Conservation (phyloP, 768 basidiomycete species). For the Infundibulicybe gibba region DNA sequence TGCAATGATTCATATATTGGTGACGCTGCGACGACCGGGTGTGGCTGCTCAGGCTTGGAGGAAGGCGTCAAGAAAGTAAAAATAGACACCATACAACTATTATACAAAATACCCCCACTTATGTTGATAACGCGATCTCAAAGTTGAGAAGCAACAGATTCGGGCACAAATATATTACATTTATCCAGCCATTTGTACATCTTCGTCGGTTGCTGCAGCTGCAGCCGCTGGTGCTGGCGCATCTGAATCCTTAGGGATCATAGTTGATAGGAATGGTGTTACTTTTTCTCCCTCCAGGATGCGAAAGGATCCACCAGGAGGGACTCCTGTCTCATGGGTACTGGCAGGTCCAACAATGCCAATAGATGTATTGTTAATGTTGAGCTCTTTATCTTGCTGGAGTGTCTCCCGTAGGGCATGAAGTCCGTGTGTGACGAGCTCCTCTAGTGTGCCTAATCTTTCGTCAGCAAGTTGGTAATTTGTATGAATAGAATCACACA, state of each 20-base stretch:
- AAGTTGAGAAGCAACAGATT: not conserved
- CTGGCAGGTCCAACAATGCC: constrained; percentile 84
- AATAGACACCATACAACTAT: not conserved
- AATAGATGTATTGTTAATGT: constrained; percentile 89
- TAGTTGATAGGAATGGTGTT: constrained; percentile 68
- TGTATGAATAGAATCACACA: constrained; percentile 34
- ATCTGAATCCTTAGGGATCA: constrained; percentile 65
- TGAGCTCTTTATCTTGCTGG: constrained; percentile 97
- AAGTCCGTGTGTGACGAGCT: constrained; percentile 89
- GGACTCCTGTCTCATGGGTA: constrained; percentile 47
- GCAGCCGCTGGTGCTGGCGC: constrained; percentile 33
- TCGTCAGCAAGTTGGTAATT: not conserved
- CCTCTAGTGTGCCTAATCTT: constrained; percentile 70
- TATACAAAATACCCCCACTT: constrained; percentile 9
- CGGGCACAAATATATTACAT: constrained; percentile 7
- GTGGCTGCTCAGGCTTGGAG: constrained; percentile 62
- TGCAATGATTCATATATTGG: constrained; percentile 72
- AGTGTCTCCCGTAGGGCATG: constrained; percentile 95
- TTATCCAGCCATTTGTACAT: constrained; percentile 85
- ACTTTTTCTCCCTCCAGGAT: constrained; percentile 85
- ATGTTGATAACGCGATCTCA: not conserved
- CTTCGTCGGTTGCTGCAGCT: constrained; percentile 54
- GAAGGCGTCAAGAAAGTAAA: constrained; percentile 17
- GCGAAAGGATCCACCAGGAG: constrained; percentile 65
- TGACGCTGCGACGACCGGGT: constrained; percentile 69